Base-by-base conservation (phyloP, 306 rosid genomes). In the Inga oerstediana region DNA sequence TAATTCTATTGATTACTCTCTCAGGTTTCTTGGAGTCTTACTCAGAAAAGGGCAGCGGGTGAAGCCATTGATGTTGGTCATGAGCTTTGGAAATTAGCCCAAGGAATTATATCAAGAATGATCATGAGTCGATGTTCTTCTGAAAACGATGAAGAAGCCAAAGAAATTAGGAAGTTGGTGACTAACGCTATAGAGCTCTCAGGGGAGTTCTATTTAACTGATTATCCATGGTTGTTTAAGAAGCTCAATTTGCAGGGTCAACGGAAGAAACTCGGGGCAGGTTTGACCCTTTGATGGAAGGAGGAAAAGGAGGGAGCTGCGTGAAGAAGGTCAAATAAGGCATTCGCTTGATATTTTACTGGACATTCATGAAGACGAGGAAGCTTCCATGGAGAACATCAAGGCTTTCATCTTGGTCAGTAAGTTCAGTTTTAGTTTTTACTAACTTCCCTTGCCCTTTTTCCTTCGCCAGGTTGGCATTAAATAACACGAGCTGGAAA, bases 201-300 rank as follows among this genome's bases (percentile, higher is more conserved):
- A 17, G 91, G 91, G 76, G 80, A 77, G 68, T 85, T 91, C 72
- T 78, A 87, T 48, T 7, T 89, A n/a, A 80, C 91, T 0, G 88
- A 91, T 71, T 87, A 62, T 44, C 66, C 87, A 49, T 84, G 88
- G 89, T 80, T 91, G 22, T 87, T 87, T 39, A 91, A 84, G 81
- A 82, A 77, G 46, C 71, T 85, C 35, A 89, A 89, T 72, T 80
- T 89, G 84, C 85, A 85, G 45, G 85, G 92, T 3, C 72, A 19
- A 51, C 20, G 49, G 34, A 79, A 78, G 75, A 66, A 9, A 79
- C 78, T 24, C 79, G 64, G 11, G 83, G 78, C 1, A 81, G 62
- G 80, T 87, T 89, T 58, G 94, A 91, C 61, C n/a, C 16, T 1
- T 72, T 91, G 85, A 78, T 89, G 87, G 34, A 10, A 77, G 84